Evolutionary conservation across 371 early-diverging fungal genomes (phyloP), one percentile per base, ranked within the genome.

Genomic region (Vavraia culicis): DNA sequence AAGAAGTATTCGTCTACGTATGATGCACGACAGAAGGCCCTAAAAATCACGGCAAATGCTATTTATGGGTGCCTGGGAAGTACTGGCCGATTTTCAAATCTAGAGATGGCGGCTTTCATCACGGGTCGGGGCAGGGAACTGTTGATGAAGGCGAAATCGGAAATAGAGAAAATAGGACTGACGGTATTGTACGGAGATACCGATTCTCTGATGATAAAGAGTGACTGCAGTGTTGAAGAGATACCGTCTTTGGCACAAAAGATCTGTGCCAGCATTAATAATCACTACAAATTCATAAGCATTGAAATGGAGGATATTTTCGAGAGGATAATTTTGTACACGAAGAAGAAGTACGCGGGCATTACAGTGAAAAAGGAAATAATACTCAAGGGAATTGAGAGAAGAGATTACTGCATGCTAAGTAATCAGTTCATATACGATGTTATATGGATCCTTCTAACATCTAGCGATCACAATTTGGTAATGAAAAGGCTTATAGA

Each of bases 51-150:
- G 0, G 98, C 98, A 41, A 99, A 99, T 72, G 80, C 80, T 58
- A 94, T 99, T 83, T 99, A 99, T 66, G 99, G 99, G 15, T 99
- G 96, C 74, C 73, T 99, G 35, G 99, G 99, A 31, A 88, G 81
- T 56, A 63, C 78, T 0, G 73, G 79, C 32, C 75, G 99, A 5
- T 96, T 99, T 72, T 91, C 85, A 62, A 93, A 93, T 64, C 88
- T 88, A 62, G 83, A 81, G 0, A 72, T 99, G 43, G 99, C 99
- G 27, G 82, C 86, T 79, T 73, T 89, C 40, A 88, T 96, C 52
- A 96, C 99, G 0, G 72, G 78, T 31, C 82, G 84, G 54, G 99
- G 99, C 20, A 80, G 99, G 55, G 87, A 87, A 66, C 85, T 94
- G 71, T 68, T 99, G 39, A 85, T 85, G 61, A 77, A 78, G 48